Conservation (phyloP, 495 filamentous ascomycete genomes). For the Aspergillus nanangensis region DNA sequence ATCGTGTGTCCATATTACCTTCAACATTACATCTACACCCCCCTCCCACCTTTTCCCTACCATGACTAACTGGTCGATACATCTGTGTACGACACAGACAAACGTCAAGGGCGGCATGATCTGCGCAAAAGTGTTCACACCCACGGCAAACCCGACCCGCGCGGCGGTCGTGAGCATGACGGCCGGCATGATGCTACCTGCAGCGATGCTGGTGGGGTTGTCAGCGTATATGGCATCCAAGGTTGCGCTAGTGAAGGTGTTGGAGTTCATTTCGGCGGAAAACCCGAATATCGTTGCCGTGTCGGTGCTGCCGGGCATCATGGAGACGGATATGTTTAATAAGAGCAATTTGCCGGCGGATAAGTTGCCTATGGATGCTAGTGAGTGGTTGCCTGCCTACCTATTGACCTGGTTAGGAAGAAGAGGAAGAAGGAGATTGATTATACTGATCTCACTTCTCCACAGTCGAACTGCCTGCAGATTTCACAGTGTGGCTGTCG, state of each 20-base stretch:
- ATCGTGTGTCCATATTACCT: no score
- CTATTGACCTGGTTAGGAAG: not conserved
- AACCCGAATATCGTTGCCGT: constrained; percentile 31
- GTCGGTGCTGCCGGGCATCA: constrained; percentile 37
- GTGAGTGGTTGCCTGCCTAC: constrained; percentile 7
- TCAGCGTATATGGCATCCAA: constrained; percentile 38
- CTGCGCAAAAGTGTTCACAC: constrained; percentile 29
- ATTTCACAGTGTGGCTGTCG: constrained; percentile 48
- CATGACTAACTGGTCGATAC: not conserved
- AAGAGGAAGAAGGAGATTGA: no score
- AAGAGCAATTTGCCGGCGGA: constrained; percentile 18
- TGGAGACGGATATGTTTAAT: constrained; percentile 29
- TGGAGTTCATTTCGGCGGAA: constrained; percentile 37
- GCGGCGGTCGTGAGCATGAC: constrained; percentile 30
- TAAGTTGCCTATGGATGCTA: constrained; percentile 24
- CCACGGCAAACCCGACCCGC: constrained; percentile 23
- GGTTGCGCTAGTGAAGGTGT: constrained; percentile 28
- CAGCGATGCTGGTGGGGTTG: constrained; percentile 14
- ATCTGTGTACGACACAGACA: constrained; percentile 14
- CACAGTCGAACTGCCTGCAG: constrained; percentile 33
- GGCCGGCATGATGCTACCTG: constrained; percentile 14
- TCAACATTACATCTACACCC: no score
- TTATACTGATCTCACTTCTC: no score
- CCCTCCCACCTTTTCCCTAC: no score
- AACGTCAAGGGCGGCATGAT: constrained; percentile 39